Percentiles rank a stretch among this genome's conserved stretches.
Evolutionary conservation across 1,284 basidiomycete genomes (phyloP).

Genomic region (Flammula alnicola): DNA sequence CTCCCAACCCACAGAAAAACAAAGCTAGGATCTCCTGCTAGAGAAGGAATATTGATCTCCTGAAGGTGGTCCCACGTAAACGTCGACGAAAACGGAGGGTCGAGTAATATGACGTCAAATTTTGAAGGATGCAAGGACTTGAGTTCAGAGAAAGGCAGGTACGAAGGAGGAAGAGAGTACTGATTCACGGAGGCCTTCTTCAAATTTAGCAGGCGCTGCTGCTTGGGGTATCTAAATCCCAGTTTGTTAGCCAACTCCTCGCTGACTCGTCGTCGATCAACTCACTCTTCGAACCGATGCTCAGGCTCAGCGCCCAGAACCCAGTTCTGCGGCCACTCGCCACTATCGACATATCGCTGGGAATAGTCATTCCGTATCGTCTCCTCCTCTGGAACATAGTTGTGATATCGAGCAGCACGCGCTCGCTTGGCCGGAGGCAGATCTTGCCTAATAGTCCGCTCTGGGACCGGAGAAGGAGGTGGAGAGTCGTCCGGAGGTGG

Average conservation of each 20-base stretch:
- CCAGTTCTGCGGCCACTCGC: constrained; percentile 91
- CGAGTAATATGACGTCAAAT: constrained; percentile 94
- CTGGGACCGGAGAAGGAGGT: constrained; percentile 24
- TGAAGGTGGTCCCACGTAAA: constrained; percentile 88
- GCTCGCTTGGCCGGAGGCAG: constrained; percentile 74
- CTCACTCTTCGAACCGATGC: constrained; percentile 91
- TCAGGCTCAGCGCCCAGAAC: constrained; percentile 86
- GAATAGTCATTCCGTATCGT: constrained; percentile 96
- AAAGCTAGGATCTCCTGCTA: constrained; percentile 92
- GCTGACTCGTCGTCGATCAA: constrained; percentile 22
- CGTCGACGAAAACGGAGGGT: constrained; percentile 83
- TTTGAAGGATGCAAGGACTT: constrained; percentile 63
- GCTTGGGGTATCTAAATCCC: constrained; percentile 82
- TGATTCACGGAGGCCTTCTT: constrained; percentile 75
- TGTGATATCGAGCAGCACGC: constrained; percentile 65
- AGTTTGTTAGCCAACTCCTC: not conserved
- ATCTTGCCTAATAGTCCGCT: constrained; percentile 52
- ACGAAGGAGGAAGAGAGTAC: constrained; percentile 67
- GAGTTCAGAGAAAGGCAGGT: constrained; percentile 66
- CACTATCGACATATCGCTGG: constrained; percentile 86
- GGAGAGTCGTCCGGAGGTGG: constrained; percentile 21
- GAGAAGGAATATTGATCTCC: constrained; percentile 79
- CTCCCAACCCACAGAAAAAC: constrained; percentile 97
- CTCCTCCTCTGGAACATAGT: constrained; percentile 90
- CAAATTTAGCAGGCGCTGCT: constrained; percentile 78